Evolutionary conservation across 1,284 basidiomycete genomes (phyloP).

Genomic region (Boletus holoroseus): DNA sequence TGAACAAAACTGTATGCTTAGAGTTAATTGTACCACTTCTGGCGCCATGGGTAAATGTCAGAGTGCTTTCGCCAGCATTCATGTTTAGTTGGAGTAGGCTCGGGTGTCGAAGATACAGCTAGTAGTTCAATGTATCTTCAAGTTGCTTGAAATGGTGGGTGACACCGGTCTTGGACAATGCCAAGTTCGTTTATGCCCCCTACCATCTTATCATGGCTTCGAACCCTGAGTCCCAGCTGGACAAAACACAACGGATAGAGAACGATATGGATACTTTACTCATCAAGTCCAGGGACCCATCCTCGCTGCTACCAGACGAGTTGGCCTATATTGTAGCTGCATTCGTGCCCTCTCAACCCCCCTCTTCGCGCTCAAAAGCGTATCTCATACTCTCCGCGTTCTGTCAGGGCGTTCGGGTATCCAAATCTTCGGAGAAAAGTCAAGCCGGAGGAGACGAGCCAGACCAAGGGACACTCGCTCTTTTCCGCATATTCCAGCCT

Average conservation of each 20-base stretch:
- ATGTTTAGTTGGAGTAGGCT: conserved; percentile 8
- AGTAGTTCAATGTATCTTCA: neutral
- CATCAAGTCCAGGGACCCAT: conserved; percentile 34
- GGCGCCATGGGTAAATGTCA: conserved; percentile 6
- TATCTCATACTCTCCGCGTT: conserved; percentile 61
- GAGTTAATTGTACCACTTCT: conserved; percentile 43
- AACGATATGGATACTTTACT: conserved; percentile 33
- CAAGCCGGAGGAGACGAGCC: conserved; percentile 23
- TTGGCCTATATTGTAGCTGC: conserved; percentile 48
- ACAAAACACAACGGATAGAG: conserved; percentile 3
- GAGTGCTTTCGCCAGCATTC: conserved; percentile 9
- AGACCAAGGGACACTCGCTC: conserved; percentile 44
- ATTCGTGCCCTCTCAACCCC: conserved; percentile 48
- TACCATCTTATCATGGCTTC: conserved; percentile 7
- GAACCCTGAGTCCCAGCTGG: neutral
- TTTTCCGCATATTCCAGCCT: conserved; percentile 47
- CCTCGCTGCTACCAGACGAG: conserved; percentile 48
- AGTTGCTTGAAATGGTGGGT: neutral
- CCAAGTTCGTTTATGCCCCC: neutral
- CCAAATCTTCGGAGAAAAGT: conserved; percentile 26
- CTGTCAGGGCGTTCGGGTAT: conserved; percentile 51
- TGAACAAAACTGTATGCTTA: conserved; percentile 62
- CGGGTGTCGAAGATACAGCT: neutral
- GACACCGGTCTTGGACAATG: neutral
- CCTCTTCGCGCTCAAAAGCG: conserved; percentile 53